Conservation (phyloP, 176 grass and related monocot species). For the Carex pumila region DNA sequence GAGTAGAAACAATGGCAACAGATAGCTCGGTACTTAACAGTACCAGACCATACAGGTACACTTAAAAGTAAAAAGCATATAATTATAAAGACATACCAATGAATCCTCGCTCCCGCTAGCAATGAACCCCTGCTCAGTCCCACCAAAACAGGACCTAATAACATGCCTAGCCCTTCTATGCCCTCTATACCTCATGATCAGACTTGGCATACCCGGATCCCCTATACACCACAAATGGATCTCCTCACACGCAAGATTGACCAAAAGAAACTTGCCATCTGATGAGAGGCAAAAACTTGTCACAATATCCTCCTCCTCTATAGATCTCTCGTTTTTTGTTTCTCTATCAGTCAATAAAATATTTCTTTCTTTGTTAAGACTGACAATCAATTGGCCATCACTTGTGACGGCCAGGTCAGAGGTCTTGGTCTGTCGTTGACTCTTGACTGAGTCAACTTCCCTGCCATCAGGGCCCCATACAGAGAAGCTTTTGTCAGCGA, state of each 20-base stretch:
- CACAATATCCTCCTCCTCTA: conserved; percentile 57
- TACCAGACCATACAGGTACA: neutral
- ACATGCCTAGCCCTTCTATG: conserved; percentile 66
- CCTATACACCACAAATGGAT: conserved; percentile 94
- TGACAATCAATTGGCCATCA: conserved; percentile 65
- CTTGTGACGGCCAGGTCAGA: conserved; percentile 51
- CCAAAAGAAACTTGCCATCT: conserved; percentile 78
- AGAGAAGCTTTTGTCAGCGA: conserved; percentile 41
- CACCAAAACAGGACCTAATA: conserved; percentile 96
- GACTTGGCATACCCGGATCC: conserved; percentile 36
- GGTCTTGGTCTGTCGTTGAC: conserved; percentile 41
- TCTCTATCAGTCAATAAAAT: conserved; percentile 65
- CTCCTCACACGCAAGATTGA: conserved; percentile 52
- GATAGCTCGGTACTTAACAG: neutral
- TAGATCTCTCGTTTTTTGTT: conserved; percentile 48
- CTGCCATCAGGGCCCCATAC: conserved; percentile 55
- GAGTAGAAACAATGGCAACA: neutral
- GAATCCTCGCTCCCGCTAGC: conserved; percentile 96
- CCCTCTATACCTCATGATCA: conserved; percentile 53
- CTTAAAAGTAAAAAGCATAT: neutral
- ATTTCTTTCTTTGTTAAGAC: conserved; percentile 33
- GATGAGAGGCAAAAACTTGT: conserved; percentile 79
- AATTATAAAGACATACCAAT: conserved; percentile 40
- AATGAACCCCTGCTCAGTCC: conserved; percentile 75
- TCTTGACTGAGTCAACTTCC: conserved; percentile 57